Base-by-base conservation (phyloP, 768 basidiomycete species). In the Stropharia rugosoannulata region DNA sequence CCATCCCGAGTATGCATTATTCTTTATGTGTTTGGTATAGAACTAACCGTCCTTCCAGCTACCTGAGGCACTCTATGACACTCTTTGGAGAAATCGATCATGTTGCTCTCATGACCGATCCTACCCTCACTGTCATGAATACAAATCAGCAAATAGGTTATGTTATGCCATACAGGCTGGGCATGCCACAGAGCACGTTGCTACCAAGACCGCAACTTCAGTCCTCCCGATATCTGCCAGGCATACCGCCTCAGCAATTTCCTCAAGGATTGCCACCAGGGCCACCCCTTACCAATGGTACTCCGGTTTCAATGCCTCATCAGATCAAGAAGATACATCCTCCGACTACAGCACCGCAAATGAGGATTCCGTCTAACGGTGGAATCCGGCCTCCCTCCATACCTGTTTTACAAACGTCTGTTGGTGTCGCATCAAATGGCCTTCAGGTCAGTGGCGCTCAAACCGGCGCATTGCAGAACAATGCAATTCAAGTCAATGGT, bases 291-390 rank as follows among this genome's bases (percentile, higher is more conserved):
- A 48, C 63, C 10, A 78, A 74, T 55, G 84, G 80, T 5, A 77
- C 81, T 0, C 79, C 85, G 0, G 75, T 87, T n/a, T 75, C 86
- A 0, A 75, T 85, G 63, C 79, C 80, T 45, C 77, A 83, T 11
- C 83, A 82, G 50, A 68, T 84, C 64, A 86, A 86, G 74, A 80
- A 82, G 65, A 78, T 87, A 73, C 82, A 82, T 1, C 80, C 85
- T 0, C 80, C 85, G 12, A 69, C 71, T 16, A 67, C 72, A 0
- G 69, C 80, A 2, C 80, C 84, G 1, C 85, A 84, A 41, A 78
- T 85, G 73, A 80, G 85, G 41, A 83, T 85, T 37, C 82, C 84
- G 2, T 81, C 85, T 0, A 82, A 80, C 19, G 80, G 79, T 54
- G 80, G 74, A 27, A 81, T 81, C 68, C 81, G 78, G 19, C 80